Percentiles rank a stretch among this genome's conserved stretches.
phyloP scores from a whole-genome alignment of 257 asterid genomes.

The Solanum neorickii region DNA sequence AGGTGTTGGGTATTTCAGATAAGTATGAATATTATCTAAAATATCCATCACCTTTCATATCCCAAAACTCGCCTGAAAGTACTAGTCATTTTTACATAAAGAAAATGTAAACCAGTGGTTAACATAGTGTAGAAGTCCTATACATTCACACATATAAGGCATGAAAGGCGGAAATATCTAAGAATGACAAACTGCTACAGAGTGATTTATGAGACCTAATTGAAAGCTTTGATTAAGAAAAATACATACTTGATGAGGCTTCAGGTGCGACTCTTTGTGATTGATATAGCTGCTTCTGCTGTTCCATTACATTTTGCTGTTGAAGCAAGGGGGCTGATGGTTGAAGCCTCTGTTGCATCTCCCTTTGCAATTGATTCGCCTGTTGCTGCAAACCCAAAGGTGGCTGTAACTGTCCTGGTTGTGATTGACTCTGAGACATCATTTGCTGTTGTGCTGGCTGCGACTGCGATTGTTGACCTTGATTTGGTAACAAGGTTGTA shows the following conservation, averaged over 20 bases:
- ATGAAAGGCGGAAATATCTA: not conserved
- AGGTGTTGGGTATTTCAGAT: not conserved
- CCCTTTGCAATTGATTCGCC: conserved; percentile 49
- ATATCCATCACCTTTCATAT: not conserved
- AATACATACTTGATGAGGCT: conserved; percentile 59
- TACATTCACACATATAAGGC: not conserved
- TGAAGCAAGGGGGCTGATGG: conserved; percentile 69
- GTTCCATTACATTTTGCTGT: conserved; percentile 61
- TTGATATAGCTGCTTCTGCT: conserved; percentile 71
- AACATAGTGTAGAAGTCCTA: not conserved
- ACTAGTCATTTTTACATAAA: not conserved
- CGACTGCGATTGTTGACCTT: conserved; percentile 60
- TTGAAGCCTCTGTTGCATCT: conserved; percentile 77
- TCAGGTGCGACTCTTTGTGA: conserved; percentile 65
- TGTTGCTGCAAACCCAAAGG: conserved; percentile 72
- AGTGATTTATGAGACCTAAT: not conserved
- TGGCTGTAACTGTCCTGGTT: conserved; percentile 72
- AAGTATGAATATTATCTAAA: not conserved
- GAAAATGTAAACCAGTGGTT: not conserved
- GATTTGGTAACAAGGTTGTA: conserved; percentile 53
- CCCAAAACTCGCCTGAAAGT: not conserved
- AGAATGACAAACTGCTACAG: not conserved
- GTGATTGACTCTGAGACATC: conserved; percentile 83
- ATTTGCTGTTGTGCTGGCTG: conserved; percentile 76
- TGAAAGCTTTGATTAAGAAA: conserved; percentile 3